Percentiles rank a stretch among this genome's conserved stretches.
Evolutionary conservation across 768 basidiomycete genomes (phyloP).

Genomic region (Termitomyces heimii): DNA sequence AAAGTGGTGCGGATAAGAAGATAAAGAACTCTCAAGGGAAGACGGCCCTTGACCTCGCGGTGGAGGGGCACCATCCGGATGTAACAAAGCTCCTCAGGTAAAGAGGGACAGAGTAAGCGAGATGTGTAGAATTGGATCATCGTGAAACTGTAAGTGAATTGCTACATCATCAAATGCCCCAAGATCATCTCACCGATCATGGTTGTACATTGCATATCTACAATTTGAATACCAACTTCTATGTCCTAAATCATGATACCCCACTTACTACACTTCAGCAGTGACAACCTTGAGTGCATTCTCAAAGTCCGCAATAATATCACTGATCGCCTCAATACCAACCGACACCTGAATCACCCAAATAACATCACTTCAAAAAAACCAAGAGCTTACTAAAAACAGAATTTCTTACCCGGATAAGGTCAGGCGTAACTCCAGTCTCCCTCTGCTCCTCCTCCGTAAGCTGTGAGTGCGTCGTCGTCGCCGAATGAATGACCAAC

Average conservation of each 20-base stretch:
- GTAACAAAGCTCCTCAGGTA: not conserved
- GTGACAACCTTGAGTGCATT: slow-evolving; percentile 15
- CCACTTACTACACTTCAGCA: not conserved
- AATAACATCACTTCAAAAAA: not conserved
- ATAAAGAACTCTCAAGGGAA: slow-evolving; percentile 3
- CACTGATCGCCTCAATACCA: slow-evolving; percentile 36
- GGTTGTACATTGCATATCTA: no score
- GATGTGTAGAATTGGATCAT: not conserved
- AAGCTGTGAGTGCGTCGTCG: slow-evolving; percentile 75
- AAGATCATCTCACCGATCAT: not conserved
- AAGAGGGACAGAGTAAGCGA: not conserved
- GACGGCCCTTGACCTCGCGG: slow-evolving; percentile 3
- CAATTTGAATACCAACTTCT: not conserved
- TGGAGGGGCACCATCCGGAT: not conserved
- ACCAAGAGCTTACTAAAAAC: not conserved
- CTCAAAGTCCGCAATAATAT: slow-evolving; percentile 39
- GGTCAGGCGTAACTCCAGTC: slow-evolving; percentile 71
- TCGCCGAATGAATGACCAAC: slow-evolving; percentile 72
- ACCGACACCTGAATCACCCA: slow-evolving; percentile 21
- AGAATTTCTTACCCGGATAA: slow-evolving; percentile 52
- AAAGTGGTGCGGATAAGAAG: not conserved
- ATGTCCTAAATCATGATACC: not conserved
- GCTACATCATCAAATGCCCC: not conserved
- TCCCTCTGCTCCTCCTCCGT: slow-evolving; percentile 51
- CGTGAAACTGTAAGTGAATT: no score